phyloP scores from a whole-genome alignment of 495 filamentous ascomycete species.

The Aspergillus avenaceus region DNA sequence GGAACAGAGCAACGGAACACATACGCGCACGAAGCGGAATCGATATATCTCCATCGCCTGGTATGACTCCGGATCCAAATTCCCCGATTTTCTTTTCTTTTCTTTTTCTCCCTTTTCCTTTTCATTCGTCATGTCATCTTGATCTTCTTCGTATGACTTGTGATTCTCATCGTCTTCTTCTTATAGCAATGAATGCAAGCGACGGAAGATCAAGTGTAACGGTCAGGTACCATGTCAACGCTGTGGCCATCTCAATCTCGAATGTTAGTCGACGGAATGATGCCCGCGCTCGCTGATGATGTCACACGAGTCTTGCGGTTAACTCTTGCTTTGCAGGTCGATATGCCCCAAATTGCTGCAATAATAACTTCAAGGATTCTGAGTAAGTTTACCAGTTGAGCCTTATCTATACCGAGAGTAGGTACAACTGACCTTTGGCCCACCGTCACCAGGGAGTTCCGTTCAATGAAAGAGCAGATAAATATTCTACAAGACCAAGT shows the following conservation, averaged over 20 bases:
- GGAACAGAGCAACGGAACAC: conserved; percentile 45
- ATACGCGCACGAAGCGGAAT: conserved; percentile 52
- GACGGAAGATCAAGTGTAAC: conserved; percentile 94
- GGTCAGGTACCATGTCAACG: conserved; percentile 83
- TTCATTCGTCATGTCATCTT: too few relatives aligned
- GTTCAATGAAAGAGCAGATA: conserved; percentile 71
- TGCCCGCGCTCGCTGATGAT: neutral
- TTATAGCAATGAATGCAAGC: conserved; percentile 78
- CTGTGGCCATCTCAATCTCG: conserved; percentile 81
- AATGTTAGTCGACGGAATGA: conserved; percentile 50
- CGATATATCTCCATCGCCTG: conserved; percentile 91
- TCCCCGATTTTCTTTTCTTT: neutral
- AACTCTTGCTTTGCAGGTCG: conserved; percentile 35
- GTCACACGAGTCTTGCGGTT: conserved; percentile 1
- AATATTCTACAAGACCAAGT: conserved; percentile 78
- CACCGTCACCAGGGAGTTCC: conserved; percentile 61
- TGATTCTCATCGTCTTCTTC: too few relatives aligned
- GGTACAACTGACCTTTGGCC: too few relatives aligned
- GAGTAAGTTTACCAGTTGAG: conserved; percentile 43
- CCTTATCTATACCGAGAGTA: too few relatives aligned
- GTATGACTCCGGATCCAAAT: conserved; percentile 43
- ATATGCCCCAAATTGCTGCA: conserved; percentile 91
- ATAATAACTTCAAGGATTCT: conserved; percentile 75
- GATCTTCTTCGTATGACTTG: too few relatives aligned
- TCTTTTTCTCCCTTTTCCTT: too few relatives aligned